Evolutionary conservation across 139 green algal species (phyloP).

Genomic region (Volvox africanus): DNA sequence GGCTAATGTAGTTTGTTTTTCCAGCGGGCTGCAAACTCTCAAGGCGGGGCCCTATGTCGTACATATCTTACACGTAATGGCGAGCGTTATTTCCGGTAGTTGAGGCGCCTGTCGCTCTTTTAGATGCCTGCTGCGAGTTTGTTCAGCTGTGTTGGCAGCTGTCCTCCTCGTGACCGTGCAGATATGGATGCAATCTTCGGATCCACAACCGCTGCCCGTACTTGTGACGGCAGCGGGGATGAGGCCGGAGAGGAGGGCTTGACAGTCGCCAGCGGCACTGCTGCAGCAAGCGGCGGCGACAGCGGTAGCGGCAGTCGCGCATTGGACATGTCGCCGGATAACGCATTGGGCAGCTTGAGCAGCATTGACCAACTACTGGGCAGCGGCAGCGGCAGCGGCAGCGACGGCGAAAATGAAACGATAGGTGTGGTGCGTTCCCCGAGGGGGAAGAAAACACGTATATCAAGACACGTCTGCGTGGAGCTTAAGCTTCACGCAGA

Average conservation of each 20-base stretch:
- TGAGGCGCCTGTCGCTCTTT: no score
- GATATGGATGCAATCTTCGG: constrained; percentile 36
- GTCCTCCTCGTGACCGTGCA: background rate
- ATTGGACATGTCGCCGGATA: background rate
- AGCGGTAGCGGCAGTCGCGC: background rate
- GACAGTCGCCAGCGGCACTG: background rate
- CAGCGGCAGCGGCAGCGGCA: background rate
- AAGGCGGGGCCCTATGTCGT: no score
- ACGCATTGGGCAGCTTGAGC: background rate
- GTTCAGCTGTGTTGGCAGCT: no score
- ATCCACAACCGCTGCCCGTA: background rate
- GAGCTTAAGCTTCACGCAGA: no score
- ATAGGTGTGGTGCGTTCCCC: background rate
- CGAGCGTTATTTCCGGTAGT: no score
- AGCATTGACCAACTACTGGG: constrained; percentile 29
- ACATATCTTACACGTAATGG: no score
- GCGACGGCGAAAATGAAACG: background rate
- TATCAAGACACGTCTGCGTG: no score
- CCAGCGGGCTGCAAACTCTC: no score
- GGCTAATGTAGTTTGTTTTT: no score
- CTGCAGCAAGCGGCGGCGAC: background rate
- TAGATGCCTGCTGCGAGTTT: no score
- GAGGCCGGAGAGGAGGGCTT: background rate
- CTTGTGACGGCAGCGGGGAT: background rate
- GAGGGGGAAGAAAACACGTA: no score